These are phyloP conservation scores for Diddensiella transvaalensis DNA, from an alignment of 805 yeast genomes.

Conservation along the genomic window DNA sequence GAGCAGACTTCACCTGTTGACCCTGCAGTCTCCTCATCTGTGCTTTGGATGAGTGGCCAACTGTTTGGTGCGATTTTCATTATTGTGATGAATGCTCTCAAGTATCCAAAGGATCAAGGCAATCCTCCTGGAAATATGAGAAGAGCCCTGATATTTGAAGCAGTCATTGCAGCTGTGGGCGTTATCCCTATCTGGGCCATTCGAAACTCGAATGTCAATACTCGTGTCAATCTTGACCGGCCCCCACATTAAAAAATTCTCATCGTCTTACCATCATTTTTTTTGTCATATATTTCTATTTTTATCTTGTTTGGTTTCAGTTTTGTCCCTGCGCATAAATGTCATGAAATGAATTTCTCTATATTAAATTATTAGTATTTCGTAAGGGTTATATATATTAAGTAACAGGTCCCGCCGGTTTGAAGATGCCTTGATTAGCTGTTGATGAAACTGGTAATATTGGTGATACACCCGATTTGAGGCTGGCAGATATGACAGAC, in stretches of 20 bases:
- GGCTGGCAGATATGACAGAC: not conserved
- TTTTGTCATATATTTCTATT: no score
- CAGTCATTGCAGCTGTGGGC: constrained; percentile 30
- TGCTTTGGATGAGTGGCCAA: constrained; percentile 34
- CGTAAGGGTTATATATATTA: no score
- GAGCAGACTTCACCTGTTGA: constrained; percentile 34
- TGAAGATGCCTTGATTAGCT: not conserved
- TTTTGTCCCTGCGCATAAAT: not conserved
- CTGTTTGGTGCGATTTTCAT: constrained; percentile 33
- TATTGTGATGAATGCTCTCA: constrained; percentile 32
- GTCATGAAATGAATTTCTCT: not conserved
- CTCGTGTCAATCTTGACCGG: constrained; percentile 21
- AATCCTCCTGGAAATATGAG: constrained; percentile 34
- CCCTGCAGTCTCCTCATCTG: constrained; percentile 30
- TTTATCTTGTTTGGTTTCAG: not conserved
- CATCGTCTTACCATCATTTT: no score
- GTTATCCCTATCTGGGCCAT: constrained; percentile 26
- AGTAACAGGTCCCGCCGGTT: no score
- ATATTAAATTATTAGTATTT: not conserved
- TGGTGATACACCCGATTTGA: not conserved
- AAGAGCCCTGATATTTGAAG: constrained; percentile 32
- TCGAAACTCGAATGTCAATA: constrained; percentile 11
- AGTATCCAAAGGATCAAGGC: constrained; percentile 26
- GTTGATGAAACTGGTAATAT: not conserved
- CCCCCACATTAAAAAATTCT: no score